Evolutionary conservation across 2,329 filamentous ascomycete genomes (phyloP), one percentile per base, ranked within the genome.

Genomic region (Phialophora expanda): DNA sequence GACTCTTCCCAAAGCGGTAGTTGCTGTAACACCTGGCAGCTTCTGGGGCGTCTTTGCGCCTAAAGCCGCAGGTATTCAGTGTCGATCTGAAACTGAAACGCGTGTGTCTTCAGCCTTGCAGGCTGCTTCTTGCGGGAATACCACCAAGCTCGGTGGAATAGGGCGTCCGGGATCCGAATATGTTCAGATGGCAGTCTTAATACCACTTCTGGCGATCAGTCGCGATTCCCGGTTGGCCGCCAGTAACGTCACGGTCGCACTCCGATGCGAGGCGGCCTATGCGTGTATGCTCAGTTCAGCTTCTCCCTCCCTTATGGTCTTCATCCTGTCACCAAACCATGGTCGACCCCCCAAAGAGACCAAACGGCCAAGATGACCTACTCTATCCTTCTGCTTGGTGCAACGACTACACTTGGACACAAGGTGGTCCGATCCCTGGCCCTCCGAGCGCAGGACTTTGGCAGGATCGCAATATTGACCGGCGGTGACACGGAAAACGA

Each of bases 321-420:
- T 48, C 41, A 48, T 48, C 56, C 32, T 58, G 12, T 32, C n/a
- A 7, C 6, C 20, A 17, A 22, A 30, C 14, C 17, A 28, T 48
- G 24, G 14, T 4, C 38, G 56, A 58, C 22, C 1, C 12, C 17
- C 17, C 11, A n/a, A 24, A 32, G 32, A 14, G 32, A 34, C 8
- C n/a, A 20, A 12, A 32, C 38, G 5, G 20, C 54, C 20, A 26
- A 14, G 32, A 61, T 61, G 57, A 6, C 57, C 30, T 61, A 51
- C 32, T 61, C 57, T 34, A 44, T 61, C 11, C 57, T 61, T 28
- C n/a, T 61, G 28, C 57, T 61, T 11, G 57, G 57, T 24, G 57
- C 22, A 1, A 38, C 57, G 9, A 41, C 26, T 22, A 22, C 17
- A 7, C 26, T 61, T 20, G 46, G 57, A n/a, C 28, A 11, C 28